Base-by-base conservation (phyloP, 345 rosid genomes). In the Populus alba region DNA sequence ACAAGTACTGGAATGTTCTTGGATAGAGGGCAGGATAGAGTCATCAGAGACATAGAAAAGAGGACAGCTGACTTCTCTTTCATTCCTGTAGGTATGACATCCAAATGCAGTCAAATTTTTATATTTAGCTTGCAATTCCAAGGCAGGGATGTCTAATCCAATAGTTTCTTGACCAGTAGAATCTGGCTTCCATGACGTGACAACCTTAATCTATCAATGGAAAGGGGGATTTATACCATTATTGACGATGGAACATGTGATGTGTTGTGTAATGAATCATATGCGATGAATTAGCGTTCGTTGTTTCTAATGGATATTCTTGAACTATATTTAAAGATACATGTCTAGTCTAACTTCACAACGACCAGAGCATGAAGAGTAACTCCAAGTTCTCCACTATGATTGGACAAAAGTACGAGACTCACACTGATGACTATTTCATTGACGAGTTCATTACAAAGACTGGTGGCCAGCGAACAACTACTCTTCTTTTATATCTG, bases 401-500 rank as follows among this genome's bases (percentile, higher is more conserved):
- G 97, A 92, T 62, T 78, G 99, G 94, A 62, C 96, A 95, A 84
- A 93, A 91, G 85, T 93, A 95, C 47, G 98, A 90, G 65, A 85
- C 99, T 71, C 99, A 93, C 77, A 88, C 70, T 77, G 98, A 95
- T 87, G 98, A 95, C 88, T 95, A 92, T 89, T 95, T 95, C 85
- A 91, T 91, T 81, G 99, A 95, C 68, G 91, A 88, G 82, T 92
- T 90, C 85, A 95, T 91, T 82, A 89, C 93, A 37, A 93, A 88
- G 80, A 87, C 92, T 76, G 99, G 98, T 65, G 99, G 96, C 73
- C 97, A 93, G 82, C 87, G 99, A 61, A 88, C 92, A 84, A 98
- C 99, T 47, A 95, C 97, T 10, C 55, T 95, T 87, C 94, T 95
- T 81, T 93, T 95, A 96, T 92, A 95, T 88, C 79, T 95, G 99